Evolutionary conservation across 768 basidiomycete genomes (phyloP), one percentile per base, ranked within the genome.

Genomic region (Russula abietina): DNA sequence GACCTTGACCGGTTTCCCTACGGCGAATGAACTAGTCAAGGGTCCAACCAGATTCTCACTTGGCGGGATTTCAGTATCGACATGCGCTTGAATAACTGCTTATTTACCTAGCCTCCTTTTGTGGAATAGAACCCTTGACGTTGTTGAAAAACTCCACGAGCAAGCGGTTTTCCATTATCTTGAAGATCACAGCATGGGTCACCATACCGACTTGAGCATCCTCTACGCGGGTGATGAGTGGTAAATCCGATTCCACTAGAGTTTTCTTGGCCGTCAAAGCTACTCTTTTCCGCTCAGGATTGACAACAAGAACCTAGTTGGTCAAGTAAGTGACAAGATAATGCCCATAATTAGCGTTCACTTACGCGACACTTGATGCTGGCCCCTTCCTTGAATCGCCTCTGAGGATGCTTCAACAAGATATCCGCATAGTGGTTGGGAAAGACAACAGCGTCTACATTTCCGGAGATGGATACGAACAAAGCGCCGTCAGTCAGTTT

Each of bases 361-460:
- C 87, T 8, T 74, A 93, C 94, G 62, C 92, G 78, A 68, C 92
- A 94, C 76, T 90, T 96, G 73, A 98, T 88, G 56, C 72, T 82
- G 4, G 81, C 80, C 28, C 94, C 95, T 24, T 81, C 76, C 70
- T 92, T 94, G 78, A 97, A 99, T 64, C 88, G 82, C 75, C 87
- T 91, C 48, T 92, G 85, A 11, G 96, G 96, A 71, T 98, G 90
- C 71, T 94, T 97, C 68, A 98, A 80, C n/a, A 77, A 72, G 69
- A 98, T 94, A 73, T 99, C 97, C 12, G 97, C 93, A 71, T 91
- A 97, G 71, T 98, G 97, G 64, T 86, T 83, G 0, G 95, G 94
- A 90, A 92, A 97, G 24, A 98, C 80, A 30, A 97, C 88, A 32
- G 91, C 97, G 70, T 97, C 93, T 36, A 98, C 86, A 63, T 83